Evolutionary conservation across 768 basidiomycete genomes (phyloP).

Genomic region (Wakefieldia striispora): DNA sequence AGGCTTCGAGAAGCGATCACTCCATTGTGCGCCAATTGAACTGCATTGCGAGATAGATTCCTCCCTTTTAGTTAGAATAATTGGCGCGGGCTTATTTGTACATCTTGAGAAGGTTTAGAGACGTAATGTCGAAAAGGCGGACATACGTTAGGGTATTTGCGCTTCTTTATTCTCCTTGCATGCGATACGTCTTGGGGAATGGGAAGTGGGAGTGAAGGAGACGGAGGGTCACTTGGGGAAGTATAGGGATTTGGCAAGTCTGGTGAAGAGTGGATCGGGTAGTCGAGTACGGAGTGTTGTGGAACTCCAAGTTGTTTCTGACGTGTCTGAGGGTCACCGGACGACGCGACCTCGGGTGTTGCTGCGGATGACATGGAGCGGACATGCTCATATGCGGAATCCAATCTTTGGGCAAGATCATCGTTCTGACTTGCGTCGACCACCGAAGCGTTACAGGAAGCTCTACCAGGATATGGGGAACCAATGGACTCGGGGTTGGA

Average conservation of each 20-base stretch:
- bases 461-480: neutral
- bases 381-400: constrained; percentile 24
- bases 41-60: neutral
- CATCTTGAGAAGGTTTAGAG: neutral
- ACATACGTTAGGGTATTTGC: neutral
- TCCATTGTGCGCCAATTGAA: neutral
- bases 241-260: constrained; percentile 27
- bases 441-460: neutral
- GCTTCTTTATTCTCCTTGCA: neutral
- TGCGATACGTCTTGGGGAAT: neutral
- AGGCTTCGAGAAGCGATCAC: neutral
- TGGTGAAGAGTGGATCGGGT: constrained; percentile 12
- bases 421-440: constrained; percentile 5
- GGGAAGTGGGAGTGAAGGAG: neutral
- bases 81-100: neutral
- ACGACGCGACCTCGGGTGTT: constrained; percentile 9
- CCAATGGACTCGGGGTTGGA: neutral
- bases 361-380: constrained; percentile 17
- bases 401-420: constrained; percentile 22
- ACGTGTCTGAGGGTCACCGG: constrained; percentile 26
- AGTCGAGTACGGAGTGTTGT: constrained; percentile 30
- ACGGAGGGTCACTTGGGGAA: neutral
- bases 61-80: neutral
- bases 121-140: neutral
- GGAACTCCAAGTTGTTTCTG: constrained; percentile 30